Percentiles rank a stretch among this genome's conserved stretches.
Evolutionary conservation across 495 filamentous ascomycete genomes (phyloP).

Genomic region (Bacidia rubella): DNA sequence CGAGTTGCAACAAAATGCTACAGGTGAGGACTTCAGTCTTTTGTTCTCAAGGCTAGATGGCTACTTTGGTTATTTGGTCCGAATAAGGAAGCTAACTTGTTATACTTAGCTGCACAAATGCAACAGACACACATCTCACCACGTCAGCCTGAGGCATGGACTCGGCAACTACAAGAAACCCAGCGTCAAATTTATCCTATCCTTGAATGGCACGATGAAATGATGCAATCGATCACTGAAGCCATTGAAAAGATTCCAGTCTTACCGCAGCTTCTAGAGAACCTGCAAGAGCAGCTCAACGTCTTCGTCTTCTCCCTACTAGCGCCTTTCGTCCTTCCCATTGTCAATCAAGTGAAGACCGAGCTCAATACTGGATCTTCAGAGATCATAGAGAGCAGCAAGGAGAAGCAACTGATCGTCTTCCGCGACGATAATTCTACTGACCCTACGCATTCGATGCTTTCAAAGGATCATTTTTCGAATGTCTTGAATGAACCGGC

Average conservation of each 20-base stretch:
- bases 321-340: conserved; percentile 71
- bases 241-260: conserved; percentile 71
- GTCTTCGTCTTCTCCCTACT: conserved; percentile 77
- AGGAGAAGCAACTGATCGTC: conserved; percentile 68
- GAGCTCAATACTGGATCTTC: conserved; percentile 73
- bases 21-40: neutral
- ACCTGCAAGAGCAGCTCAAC: conserved; percentile 56
- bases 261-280: conserved; percentile 62
- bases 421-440: conserved; percentile 62
- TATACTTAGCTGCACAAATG: conserved; percentile 42
- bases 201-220: conserved; percentile 75
- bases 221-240: conserved; percentile 63
- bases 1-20: conserved; percentile 53
- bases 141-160: conserved; percentile 62
- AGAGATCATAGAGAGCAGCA: conserved; percentile 70
- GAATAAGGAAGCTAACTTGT: conserved; percentile 29
- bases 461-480: conserved; percentile 86
- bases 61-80: no score
- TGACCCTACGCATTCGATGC: conserved; percentile 90
- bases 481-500: conserved; percentile 81
- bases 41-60: no score
- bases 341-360: conserved; percentile 71
- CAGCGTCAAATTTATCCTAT: conserved; percentile 68
- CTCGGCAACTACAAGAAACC: conserved; percentile 48
- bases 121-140: conserved; percentile 51